Percentiles rank a stretch among this genome's conserved stretches.
phyloP scores from a whole-genome alignment of 768 basidiomycete species.

The Termitomyces bulborhizus region DNA sequence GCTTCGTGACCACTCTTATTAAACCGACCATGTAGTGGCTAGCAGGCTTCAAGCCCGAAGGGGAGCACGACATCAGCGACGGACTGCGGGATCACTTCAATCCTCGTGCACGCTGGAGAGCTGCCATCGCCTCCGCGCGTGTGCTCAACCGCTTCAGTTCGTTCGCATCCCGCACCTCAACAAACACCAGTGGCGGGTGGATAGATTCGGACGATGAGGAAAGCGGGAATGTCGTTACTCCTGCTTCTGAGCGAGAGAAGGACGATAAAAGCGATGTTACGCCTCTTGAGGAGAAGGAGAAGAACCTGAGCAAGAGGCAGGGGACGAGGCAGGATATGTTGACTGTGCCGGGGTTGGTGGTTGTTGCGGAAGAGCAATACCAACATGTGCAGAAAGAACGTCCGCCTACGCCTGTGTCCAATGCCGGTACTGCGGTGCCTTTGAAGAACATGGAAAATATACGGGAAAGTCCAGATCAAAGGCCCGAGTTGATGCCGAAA shows the following conservation, averaged over 20 bases:
- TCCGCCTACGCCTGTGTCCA: background rate
- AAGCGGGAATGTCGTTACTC: conserved; percentile 9
- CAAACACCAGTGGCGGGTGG: conserved; percentile 25
- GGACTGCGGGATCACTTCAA: conserved; percentile 84
- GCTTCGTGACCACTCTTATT: background rate
- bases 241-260: conserved; percentile 22
- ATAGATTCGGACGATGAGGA: conserved; percentile 27
- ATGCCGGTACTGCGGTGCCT: background rate
- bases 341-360: background rate
- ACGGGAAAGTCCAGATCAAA: background rate
- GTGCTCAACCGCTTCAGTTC: conserved; percentile 33
- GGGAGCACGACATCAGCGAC: conserved; percentile 65
- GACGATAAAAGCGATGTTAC: conserved; percentile 37
- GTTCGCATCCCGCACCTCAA: conserved; percentile 17
- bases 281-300: conserved; percentile 18
- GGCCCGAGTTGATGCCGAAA: conserved; percentile 16
- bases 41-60: conserved; percentile 54
- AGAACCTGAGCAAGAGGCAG: conserved; percentile 14
- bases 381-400: background rate
- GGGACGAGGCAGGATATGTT: conserved; percentile 7
- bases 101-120: conserved; percentile 65
- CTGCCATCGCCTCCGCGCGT: conserved; percentile 53
- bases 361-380: background rate
- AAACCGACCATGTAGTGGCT: conserved; percentile 50
- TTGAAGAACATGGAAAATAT: background rate